Evolutionary conservation across 306 rosid species (phyloP), one percentile per base, ranked within the genome.

Genomic region (Glycine latifolia): DNA sequence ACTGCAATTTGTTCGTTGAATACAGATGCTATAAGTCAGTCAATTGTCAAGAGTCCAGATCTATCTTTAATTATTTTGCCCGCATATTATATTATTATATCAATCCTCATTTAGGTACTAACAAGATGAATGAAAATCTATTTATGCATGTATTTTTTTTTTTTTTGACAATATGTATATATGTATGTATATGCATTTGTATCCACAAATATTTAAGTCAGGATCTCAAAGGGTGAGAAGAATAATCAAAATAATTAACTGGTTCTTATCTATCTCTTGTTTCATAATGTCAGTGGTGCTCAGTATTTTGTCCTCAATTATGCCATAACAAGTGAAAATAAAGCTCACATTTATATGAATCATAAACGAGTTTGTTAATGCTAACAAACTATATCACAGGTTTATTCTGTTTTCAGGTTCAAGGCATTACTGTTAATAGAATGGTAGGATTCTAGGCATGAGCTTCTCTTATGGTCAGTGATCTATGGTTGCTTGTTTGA

Each of bases 1-100:
- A 48, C 65, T 31, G 39, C 52, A 49, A 33, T 49, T 49, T 65
- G n/a, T 77, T 63, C 33, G 73, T 65, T 65, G 52, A 77, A 50
- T 69, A 10, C 13, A 77, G 73, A 77, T 7, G 14, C 46, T 16
- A 39, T 39, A 35, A 50, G 73, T 33, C 12, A 44, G 52, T 50
- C 44, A 75, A 17, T 3, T 43, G 31, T 43, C 33, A 60, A 59
- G 54, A 75, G 44, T 75, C 47, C 26, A 43, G 17, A 55, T 35
- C 13, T 1, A 9, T 39, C 44, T 49, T 48, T 70, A 26, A 43
- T 43, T 43, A 14, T 17, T 10, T 17, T 70, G 6, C 43, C 31
- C 75, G 2, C 9, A 48, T 11, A 62, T 70, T 49, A 26, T 26
- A 26, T 26, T 11, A 62, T 70, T 49, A 5, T 14, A 31, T 50